Conservation (phyloP, 139 green algal genomes). For the Ettlia oleoabundans region DNA sequence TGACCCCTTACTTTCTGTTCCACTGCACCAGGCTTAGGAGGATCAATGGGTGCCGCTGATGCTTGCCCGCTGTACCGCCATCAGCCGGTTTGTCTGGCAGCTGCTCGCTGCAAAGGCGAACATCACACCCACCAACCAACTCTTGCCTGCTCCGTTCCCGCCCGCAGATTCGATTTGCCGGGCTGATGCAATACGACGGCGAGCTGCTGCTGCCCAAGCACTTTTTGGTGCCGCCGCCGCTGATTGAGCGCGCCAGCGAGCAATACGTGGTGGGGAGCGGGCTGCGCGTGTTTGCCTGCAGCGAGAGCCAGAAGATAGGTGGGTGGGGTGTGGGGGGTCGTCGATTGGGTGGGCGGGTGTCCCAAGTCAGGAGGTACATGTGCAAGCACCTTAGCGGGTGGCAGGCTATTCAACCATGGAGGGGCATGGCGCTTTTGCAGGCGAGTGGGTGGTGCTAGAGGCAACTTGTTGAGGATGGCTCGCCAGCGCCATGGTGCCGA, state of each 20-base stretch:
- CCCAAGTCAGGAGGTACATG: too few relatives aligned
- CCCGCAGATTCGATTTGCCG: slow-evolving; percentile 77
- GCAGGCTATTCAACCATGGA: too few relatives aligned
- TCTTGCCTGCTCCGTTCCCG: not conserved
- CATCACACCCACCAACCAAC: too few relatives aligned
- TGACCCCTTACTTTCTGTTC: not conserved
- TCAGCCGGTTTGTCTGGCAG: not conserved
- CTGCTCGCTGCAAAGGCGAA: not conserved
- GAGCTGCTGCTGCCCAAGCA: slow-evolving; percentile 91
- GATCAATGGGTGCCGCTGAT: not conserved
- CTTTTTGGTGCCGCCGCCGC: slow-evolving; percentile 89
- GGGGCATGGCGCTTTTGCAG: too few relatives aligned
- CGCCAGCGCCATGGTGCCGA: too few relatives aligned
- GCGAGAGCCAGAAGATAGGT: slow-evolving; percentile 96
- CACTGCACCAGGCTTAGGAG: not conserved
- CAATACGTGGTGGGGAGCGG: slow-evolving; percentile 88
- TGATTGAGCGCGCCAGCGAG: slow-evolving; percentile 73
- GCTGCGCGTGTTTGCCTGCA: slow-evolving; percentile 89
- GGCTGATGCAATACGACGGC: slow-evolving; percentile 98
- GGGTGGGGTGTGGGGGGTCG: slow-evolving; percentile 43
- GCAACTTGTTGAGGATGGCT: too few relatives aligned
- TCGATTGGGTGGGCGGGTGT: too few relatives aligned
- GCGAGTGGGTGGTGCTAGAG: too few relatives aligned
- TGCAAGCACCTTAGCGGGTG: too few relatives aligned
- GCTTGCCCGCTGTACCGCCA: not conserved